Percentiles rank a stretch among this genome's conserved stretches.
Conservation (phyloP, 2,329 filamentous ascomycete species). For the Keithomyces neogunnii region DNA sequence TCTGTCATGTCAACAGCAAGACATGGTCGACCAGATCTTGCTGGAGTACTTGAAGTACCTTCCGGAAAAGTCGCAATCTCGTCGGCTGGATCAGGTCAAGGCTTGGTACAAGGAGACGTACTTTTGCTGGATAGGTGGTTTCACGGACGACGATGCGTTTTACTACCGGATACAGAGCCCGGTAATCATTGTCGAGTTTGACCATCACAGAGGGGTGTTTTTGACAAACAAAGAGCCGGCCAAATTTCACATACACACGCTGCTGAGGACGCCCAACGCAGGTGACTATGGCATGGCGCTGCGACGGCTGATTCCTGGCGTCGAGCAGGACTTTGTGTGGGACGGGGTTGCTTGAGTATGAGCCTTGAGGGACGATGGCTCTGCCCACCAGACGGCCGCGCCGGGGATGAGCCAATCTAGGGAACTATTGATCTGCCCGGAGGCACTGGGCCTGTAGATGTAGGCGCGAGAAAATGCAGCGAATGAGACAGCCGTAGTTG, state of each 20-base stretch:
- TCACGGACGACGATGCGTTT: slow-evolving; percentile 58
- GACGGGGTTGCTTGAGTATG: neutral
- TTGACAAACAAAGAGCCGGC: slow-evolving; percentile 63
- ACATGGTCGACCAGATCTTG: slow-evolving; percentile 17
- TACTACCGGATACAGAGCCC: slow-evolving; percentile 74
- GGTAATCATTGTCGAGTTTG: slow-evolving; percentile 67
- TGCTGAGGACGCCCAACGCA: slow-evolving; percentile 62
- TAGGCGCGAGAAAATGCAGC: too few species aligned
- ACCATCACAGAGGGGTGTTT: slow-evolving; percentile 74
- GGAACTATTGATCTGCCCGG: too few species aligned
- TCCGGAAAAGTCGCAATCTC: neutral
- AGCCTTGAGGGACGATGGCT: too few species aligned
- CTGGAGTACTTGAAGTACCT: neutral
- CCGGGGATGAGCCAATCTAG: too few species aligned
- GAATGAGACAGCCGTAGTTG: too few species aligned
- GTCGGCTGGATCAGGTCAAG: slow-evolving; percentile 44
- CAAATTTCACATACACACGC: slow-evolving; percentile 73
- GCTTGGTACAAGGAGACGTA: slow-evolving; percentile 60
- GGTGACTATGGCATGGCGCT: slow-evolving; percentile 64
- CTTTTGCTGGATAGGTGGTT: slow-evolving; percentile 72
- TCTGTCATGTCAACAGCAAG: slow-evolving; percentile 40
- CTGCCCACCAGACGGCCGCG: too few species aligned
- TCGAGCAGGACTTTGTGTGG: slow-evolving; percentile 18
- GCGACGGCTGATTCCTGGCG: slow-evolving; percentile 25
- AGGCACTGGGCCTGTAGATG: too few species aligned